Percentiles rank a stretch among this genome's conserved stretches.
Conservation (phyloP, 139 green algal genomes). For the Haematococcus sp. region DNA sequence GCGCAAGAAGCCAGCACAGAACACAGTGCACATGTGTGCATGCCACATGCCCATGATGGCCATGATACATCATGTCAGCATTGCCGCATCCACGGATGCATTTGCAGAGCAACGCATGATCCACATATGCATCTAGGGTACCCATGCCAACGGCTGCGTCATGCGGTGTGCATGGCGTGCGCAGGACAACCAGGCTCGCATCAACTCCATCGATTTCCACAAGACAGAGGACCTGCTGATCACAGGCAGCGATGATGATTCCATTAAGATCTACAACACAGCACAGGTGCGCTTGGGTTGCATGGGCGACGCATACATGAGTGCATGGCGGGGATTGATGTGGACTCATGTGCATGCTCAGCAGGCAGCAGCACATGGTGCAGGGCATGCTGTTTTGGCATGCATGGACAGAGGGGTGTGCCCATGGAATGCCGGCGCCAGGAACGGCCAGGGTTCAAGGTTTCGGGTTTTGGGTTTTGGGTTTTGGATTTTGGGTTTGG, state of each 20-base stretch:
- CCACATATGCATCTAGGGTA: not conserved
- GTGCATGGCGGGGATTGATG: not conserved
- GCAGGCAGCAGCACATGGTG: too few relatives aligned
- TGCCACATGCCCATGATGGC: too few relatives aligned
- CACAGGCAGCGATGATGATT: slow-evolving; percentile 78
- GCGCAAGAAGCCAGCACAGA: not conserved
- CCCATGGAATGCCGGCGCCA: too few relatives aligned
- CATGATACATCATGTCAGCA: not conserved
- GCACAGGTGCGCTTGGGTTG: slow-evolving; percentile 27
- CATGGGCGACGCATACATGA: not conserved
- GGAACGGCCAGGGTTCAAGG: too few relatives aligned
- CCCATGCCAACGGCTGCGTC: not conserved
- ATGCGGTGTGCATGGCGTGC: not conserved
- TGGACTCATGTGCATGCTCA: not conserved
- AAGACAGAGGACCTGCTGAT: slow-evolving; percentile 81
- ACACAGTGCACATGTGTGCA: not conserved
- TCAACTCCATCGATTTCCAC: slow-evolving; percentile 92
- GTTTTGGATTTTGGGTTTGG: too few relatives aligned
- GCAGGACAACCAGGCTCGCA: slow-evolving; percentile 39
- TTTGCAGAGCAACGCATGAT: not conserved
- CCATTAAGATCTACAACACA: slow-evolving; percentile 83
- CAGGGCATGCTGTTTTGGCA: too few relatives aligned
- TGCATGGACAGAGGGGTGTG: too few relatives aligned
- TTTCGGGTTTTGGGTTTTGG: too few relatives aligned
- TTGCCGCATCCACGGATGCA: too few relatives aligned